A percentile compares a stretch with the other conserved stretches of the same genome.
These are phyloP conservation scores for Komagataea norvegica DNA, from an alignment of 1,139 yeast genomes.

Conservation along the genomic window DNA sequence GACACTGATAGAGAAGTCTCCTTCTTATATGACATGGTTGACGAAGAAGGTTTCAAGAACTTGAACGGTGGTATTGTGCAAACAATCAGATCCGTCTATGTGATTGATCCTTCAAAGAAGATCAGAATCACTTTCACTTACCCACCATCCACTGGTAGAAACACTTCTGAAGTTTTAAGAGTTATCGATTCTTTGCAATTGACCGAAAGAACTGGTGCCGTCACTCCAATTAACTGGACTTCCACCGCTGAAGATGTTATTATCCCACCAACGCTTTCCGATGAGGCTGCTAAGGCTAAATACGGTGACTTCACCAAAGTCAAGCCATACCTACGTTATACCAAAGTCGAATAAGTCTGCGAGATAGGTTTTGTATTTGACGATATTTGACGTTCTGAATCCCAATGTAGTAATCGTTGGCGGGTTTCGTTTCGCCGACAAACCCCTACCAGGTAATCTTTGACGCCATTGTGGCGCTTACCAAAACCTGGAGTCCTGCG, in stretches of 20 bases:
- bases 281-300: conserved; percentile 75
- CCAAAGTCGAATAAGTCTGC: conserved; percentile 32
- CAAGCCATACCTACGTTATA: conserved; percentile 78
- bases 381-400: no score
- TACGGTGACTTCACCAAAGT: conserved; percentile 77
- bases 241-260: conserved; percentile 77
- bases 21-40: conserved; percentile 83
- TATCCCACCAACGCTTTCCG: conserved; percentile 77
- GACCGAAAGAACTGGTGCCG: conserved; percentile 73
- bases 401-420: no score
- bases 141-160: conserved; percentile 91
- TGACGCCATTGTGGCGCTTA: no score
- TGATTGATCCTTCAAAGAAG: conserved; percentile 84
- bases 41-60: conserved; percentile 80
- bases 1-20: conserved; percentile 80
- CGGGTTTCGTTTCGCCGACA: no score
- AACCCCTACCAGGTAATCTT: no score
- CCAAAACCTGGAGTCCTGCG: no score
- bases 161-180: conserved; percentile 82
- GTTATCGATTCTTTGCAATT: conserved; percentile 81
- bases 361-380: no score
- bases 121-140: conserved; percentile 77
- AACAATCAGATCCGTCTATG: conserved; percentile 83
- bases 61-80: conserved; percentile 63
- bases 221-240: conserved; percentile 65